Evolutionary conservation across 441 rosid species (phyloP), one percentile per base, ranked within the genome.

Genomic region (Daphne laureola): DNA sequence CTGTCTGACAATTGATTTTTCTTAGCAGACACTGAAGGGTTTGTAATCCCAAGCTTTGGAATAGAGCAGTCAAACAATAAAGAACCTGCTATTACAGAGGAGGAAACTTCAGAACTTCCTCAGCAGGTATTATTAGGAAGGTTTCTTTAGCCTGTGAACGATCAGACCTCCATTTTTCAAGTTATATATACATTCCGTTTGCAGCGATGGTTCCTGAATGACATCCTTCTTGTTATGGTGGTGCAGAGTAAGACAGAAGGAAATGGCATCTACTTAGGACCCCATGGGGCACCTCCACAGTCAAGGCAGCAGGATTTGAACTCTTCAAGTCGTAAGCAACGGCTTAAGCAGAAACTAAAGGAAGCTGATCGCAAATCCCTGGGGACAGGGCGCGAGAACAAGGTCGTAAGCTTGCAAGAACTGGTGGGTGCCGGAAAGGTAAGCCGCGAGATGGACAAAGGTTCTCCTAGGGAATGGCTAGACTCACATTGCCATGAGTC

Each of bases 21-120:
- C 62, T 36, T 62, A 41, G 11, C 59, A 86, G 98, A 92, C 74
- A 84, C 85, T 62, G 98, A 92, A 71, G 98, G 84, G 73, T 92
- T 82, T 55, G 94, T 88, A 79, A 82, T 92, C 58, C 98, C 98
- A 64, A 88, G 95, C 69, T 73, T 92, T 84, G 98, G 79, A 68
- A 71, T 81, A 43, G 86, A 62, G 46, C 75, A 71, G 12, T 14
- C 65, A 12, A 64, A 62, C 72, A 62, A 67, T 49, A 70, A 53
- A 1, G 70, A 62, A 46, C 55, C 49, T 38, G 70, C 55, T 73
- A 72, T 72, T 53, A 64, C 76, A 53, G 67, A 76, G 72, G 62
- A 55, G 55, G 78, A 76, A 53, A 46, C 72, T 49, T 70, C 78
- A 27, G 72, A 79, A 53, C 67, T 82, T 60, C 74, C 90, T 73